These are phyloP conservation scores for Rhododendron williamsianum DNA, from an alignment of 148 eudicot species.

Conservation along the genomic window DNA sequence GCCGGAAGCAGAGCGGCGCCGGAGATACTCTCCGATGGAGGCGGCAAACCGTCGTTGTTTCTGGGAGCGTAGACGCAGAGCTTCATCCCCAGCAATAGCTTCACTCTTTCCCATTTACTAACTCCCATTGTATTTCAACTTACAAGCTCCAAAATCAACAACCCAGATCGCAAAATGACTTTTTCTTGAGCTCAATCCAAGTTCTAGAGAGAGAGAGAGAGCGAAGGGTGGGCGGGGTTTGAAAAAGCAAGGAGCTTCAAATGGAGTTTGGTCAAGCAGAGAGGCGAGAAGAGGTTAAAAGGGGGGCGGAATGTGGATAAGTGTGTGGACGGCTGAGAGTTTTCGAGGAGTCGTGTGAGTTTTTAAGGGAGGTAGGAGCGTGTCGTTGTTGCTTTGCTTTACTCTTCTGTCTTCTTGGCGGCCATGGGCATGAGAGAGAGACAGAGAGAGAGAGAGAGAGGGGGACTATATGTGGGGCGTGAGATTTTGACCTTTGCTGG, in stretches of 20 bases:
- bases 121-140: neutral
- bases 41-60: slow-evolving; percentile 1
- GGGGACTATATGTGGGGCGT: neutral
- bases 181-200: neutral
- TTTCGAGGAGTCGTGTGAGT: neutral
- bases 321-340: slow-evolving; percentile 3
- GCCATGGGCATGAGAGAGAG: slow-evolving; percentile 4
- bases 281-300: neutral
- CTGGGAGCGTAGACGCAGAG: slow-evolving; percentile 26
- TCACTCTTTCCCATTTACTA: slow-evolving; percentile 46
- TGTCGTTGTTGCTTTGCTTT: neutral
- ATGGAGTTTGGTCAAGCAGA: neutral
- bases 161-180: neutral
- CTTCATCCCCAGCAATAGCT: slow-evolving; percentile 29
- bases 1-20: slow-evolving; percentile 15
- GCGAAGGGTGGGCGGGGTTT: neutral
- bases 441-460: neutral
- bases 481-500: neutral
- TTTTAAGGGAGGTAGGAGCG: neutral
- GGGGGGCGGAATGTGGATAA: neutral
- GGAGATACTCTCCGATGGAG: slow-evolving; percentile 14
- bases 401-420: neutral
- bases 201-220: neutral
- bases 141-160: neutral
- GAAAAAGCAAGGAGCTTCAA: slow-evolving; percentile 6